Base-by-base conservation (phyloP, 2,329 filamentous ascomycete species). In the Stenocarpella maydis region DNA sequence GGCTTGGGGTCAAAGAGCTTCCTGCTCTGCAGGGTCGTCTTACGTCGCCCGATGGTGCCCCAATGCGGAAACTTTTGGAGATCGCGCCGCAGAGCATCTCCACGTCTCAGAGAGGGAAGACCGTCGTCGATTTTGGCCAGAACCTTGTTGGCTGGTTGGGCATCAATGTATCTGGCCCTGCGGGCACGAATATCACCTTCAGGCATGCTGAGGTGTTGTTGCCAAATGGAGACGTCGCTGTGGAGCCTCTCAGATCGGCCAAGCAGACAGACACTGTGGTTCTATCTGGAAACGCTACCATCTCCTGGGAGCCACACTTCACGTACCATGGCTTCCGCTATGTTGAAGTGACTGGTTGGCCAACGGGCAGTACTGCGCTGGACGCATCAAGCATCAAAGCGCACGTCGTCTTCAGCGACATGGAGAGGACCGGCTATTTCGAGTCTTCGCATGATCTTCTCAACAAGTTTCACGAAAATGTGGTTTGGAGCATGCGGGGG, bases 401-500 rank as follows among this genome's bases (percentile, higher is more conserved):
- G 3, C 28, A 66, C 3, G 58, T 65, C n/a, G 75, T 82, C 55
- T 80, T 83, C 69, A 81, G 77, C 9, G 82, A 83, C 53, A 78
- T 83, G 72, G 71, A 74, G 39, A 77, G 79, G 0, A 80, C 78
- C 6, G 80, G 81, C 4, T 78, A 74, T 69, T 84, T 84, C 65
- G 71, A 76, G 6, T 83, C 84, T 83, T 66, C 63, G 3, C 67
- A 65, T 24, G 45, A 45, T 21, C 7, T 60, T 4, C 60, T 69
- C 26, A 69, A 69, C 39, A 67, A 67, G 1, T 77, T 85, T 2
- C 82, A 85, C 65, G 64, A 80, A 14, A 84, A 85, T 61, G 77
- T 80, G 4, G 69, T 77, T 26, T 84, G 82, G 82, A 77, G 77
- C 26, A 83, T 83, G 79, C 77, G 78, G 37, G 80, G 82, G 2